A percentile compares a stretch with the other conserved stretches of the same genome.
These are phyloP conservation scores for Camelina sativa DNA, from an alignment of 345 rosid species.

Conservation along the genomic window DNA sequence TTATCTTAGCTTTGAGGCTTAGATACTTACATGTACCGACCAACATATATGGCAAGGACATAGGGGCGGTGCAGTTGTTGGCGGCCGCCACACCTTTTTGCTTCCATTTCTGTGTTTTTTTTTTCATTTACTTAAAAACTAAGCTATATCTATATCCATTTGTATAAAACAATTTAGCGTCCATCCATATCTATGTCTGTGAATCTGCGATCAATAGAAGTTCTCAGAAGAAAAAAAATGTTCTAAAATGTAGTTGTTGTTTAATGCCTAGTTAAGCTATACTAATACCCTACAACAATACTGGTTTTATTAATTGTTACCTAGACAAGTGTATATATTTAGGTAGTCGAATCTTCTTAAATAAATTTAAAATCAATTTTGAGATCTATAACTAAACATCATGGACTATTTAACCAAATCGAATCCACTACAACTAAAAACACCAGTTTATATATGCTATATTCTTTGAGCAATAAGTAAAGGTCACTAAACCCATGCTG, in stretches of 20 bases:
- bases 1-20: slow-evolving; percentile 28
- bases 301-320: background rate
- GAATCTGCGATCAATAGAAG: background rate
- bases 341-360: slow-evolving; percentile 3
- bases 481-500: background rate
- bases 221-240: background rate
- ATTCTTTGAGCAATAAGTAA: slow-evolving; percentile 17
- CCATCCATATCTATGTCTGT: background rate
- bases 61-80: slow-evolving; percentile 32
- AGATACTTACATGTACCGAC: slow-evolving; percentile 30
- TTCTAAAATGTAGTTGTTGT: background rate
- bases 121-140: background rate
- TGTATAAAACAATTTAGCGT: background rate
- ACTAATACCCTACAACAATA: no score
- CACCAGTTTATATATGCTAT: slow-evolving; percentile 17
- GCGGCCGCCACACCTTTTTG: slow-evolving; percentile 31
- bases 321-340: background rate
- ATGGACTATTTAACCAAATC: slow-evolving; percentile 5
- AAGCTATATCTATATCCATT: slow-evolving; percentile 1
- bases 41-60: slow-evolving; percentile 23
- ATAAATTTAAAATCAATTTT: background rate
- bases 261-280: background rate
- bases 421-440: slow-evolving; percentile 11
- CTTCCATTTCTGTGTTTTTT: background rate
- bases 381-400: background rate